Conservation (phyloP, 345 rosid species). For the Eucalyptus regnans region DNA sequence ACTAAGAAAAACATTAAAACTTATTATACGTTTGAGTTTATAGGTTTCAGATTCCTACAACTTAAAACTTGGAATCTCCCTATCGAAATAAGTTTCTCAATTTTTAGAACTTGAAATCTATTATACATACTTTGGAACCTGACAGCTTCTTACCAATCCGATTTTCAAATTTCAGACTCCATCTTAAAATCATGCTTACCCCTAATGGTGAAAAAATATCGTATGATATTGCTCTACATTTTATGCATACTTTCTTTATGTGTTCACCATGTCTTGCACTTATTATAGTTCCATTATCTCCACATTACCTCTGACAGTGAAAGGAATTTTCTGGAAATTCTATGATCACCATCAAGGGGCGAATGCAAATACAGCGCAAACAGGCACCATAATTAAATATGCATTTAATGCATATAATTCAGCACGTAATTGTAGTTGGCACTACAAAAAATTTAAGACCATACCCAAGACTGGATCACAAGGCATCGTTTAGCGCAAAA, state of each 20-base stretch:
- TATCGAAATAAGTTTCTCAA: too few species aligned
- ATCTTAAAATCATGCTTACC: too few species aligned
- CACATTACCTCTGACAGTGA: neutral
- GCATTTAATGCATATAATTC: neutral
- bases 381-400: neutral
- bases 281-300: neutral
- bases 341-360: neutral
- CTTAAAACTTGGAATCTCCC: too few species aligned
- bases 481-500: neutral
- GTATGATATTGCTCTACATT: neutral
- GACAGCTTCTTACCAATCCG: accelerated
- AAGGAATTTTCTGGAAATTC: neutral
- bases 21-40: too few species aligned
- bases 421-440: neutral
- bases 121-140: too few species aligned
- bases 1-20: too few species aligned
- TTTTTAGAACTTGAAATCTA: accelerated
- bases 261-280: neutral
- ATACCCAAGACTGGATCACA: neutral
- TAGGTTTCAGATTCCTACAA: accelerated
- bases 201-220: neutral
- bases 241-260: neutral
- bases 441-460: neutral
- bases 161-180: too few species aligned
- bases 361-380: neutral